Percentiles rank a stretch among this genome's conserved stretches.
phyloP scores from a whole-genome alignment of 2,329 filamentous ascomycete species.

The Sarocladium strictum region DNA sequence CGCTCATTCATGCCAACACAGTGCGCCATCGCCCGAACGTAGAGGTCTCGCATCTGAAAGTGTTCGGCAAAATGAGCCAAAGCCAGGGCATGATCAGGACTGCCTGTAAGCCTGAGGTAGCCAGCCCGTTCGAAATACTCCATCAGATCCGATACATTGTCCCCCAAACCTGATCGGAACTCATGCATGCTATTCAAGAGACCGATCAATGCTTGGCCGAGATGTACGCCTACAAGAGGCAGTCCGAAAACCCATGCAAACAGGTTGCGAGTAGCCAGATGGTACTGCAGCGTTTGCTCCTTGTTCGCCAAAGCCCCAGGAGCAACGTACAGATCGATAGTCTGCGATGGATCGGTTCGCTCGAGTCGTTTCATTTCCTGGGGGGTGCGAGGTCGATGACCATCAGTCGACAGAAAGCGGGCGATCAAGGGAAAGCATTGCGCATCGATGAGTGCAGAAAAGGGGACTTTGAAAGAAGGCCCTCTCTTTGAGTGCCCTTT shows the following conservation, averaged over 20 bases:
- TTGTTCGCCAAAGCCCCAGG: slow-evolving; percentile 48
- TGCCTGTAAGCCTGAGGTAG: slow-evolving; percentile 61
- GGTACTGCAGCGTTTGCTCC: slow-evolving; percentile 51
- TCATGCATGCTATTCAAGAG: slow-evolving; percentile 61
- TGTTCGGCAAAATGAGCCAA: slow-evolving; percentile 62
- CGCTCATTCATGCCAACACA: slow-evolving; percentile 71
- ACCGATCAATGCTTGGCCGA: slow-evolving; percentile 58
- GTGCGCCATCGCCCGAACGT: slow-evolving; percentile 69
- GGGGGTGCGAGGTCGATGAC: slow-evolving; percentile 14
- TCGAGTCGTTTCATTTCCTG: slow-evolving; percentile 21
- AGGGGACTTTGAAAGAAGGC: slow-evolving; percentile 62
- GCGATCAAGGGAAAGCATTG: slow-evolving; percentile 57
- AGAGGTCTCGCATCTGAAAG: slow-evolving; percentile 57
- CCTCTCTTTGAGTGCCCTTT: slow-evolving; percentile 58
- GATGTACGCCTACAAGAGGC: slow-evolving; percentile 60
- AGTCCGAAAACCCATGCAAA: slow-evolving; percentile 64
- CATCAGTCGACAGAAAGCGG: slow-evolving; percentile 35
- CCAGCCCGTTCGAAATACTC: slow-evolving; percentile 63
- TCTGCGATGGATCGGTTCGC: slow-evolving; percentile 22
- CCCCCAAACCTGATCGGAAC: slow-evolving; percentile 44
- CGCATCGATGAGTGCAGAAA: slow-evolving; percentile 48
- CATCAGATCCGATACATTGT: slow-evolving; percentile 57
- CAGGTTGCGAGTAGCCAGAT: slow-evolving; percentile 67
- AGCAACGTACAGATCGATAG: slow-evolving; percentile 63
- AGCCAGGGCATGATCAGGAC: slow-evolving; percentile 62